Evolutionary conservation across 495 filamentous ascomycete species (phyloP), one percentile per base, ranked within the genome.

Genomic region (Gamarada debralockiae): DNA sequence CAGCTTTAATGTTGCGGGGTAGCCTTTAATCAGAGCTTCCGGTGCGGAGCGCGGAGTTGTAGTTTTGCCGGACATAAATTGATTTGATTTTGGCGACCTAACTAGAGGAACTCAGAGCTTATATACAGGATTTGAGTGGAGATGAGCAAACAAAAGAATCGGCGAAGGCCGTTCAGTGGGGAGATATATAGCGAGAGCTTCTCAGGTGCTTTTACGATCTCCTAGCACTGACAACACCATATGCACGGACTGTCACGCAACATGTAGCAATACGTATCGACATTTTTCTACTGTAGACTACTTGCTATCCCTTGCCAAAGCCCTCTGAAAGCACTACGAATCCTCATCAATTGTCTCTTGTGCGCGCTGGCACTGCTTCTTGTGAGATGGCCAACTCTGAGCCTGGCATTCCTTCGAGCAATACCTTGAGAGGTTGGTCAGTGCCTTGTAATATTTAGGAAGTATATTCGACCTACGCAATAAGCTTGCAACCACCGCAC

Each of bases 351-450:
- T 34, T 34, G 31, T 34, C 31, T 34, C 31, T 34, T 34, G 31
- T 34, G 31, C 31, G 31, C 8, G 31, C 38, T 20, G 7, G 17
- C 38, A 41, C 7, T 41, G 7, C 8, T 13, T 18, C 18, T 41
- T 41, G 38, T 41, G 38, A 41, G 8, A 13, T 41, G 7, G 38
- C 38, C 38, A 41, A 10, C 38, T 41, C 17, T 41, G 38, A 9
- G 17, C 38, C 18, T 41, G 7, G 38, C 38, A 41, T 41, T 41
- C 38, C 38, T 41, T 41, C 38, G 18, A 41, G 38, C 38, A 41
- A 41, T 41, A 41, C 38, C 38, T 41, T 41, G 17, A 9, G 31
- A 34, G 31, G 31, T 18, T 20, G 17, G 38, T 41, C 18, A 41
- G 38, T 41, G 9, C 17, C 9, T 41, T 41, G 9, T 41, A 9